Evolutionary conservation across 2,329 filamentous ascomycete species (phyloP), one percentile per base, ranked within the genome.

Genomic region (Blastomyces percursus): DNA sequence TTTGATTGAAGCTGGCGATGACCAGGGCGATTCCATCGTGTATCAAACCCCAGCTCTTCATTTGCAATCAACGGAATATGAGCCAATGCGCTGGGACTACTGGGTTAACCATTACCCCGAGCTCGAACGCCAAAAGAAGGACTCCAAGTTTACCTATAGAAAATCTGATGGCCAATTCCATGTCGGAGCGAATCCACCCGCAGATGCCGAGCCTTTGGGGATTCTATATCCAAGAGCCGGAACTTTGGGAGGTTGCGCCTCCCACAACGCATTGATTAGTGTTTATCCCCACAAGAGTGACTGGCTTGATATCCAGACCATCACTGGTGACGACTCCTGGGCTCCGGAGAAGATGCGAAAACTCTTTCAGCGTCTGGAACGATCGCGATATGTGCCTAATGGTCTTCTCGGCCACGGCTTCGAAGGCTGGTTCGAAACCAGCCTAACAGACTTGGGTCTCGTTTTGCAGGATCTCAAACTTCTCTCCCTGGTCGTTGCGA

Each of bases 71-170:
- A 83, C 81, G 12, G 82, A 86, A 67, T 81, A 86, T 64, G 76
- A 77, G 30, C 77, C 78, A 21, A 77, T 85, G 66, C 74, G 78
- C 55, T 88, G 85, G 85, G 81, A 85, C 71, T 87, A 83, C 73
- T 87, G 82, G 66, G 82, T 86, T n/a, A 79, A 79, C 55, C 84
- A 87, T 71, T 86, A 86, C 68, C 75, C 77, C 9, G 79, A 86
- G 64, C 73, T 82, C 54, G 71, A 73, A 27, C 77, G 80, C 46
- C 81, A 84, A 65, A 76, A 79, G 27, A 75, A 77, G 60, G 83
- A 87, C 69, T 81, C 75, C 67, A 87, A 87, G 76, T 81, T 82
- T 56, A 80, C 81, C 1, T 87, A 84, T 69, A 69, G 78, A 9
- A 82, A 81, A 0, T 72, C 78, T 0, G 72, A 80, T 50, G 82